A percentile compares a stretch with the other conserved stretches of the same genome.
Conservation (phyloP, 2,329 filamentous ascomycete species). For the Domatiomyces globalis region DNA sequence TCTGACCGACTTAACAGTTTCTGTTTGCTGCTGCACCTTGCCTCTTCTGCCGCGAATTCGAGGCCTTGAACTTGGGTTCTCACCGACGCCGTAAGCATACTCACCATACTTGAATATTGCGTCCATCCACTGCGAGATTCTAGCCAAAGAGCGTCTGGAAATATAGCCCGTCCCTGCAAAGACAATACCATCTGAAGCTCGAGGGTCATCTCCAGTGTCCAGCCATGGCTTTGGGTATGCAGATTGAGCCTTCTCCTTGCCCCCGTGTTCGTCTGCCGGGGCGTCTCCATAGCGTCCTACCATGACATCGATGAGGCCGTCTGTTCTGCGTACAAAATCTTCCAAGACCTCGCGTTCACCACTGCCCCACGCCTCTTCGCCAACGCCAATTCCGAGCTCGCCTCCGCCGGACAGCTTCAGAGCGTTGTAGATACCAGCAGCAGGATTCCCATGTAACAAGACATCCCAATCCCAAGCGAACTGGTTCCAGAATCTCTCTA, state of each 20-base stretch:
- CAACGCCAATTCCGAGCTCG: constrained; percentile 84
- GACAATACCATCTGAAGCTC: constrained; percentile 65
- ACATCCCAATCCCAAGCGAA: constrained; percentile 66
- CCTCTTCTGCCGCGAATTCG: constrained; percentile 26
- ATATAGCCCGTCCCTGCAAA: constrained; percentile 70
- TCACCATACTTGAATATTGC: constrained; percentile 73
- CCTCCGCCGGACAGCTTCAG: constrained; percentile 81
- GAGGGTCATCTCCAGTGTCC: constrained; percentile 53
- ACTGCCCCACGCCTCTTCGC: constrained; percentile 88
- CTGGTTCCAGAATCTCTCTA: constrained; percentile 69
- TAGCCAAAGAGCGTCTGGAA: constrained; percentile 54
- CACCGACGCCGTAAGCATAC: constrained; percentile 68
- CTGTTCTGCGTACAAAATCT: constrained; percentile 63
- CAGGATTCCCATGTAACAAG: constrained; percentile 76
- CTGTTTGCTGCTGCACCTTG: constrained; percentile 13
- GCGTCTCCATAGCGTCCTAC: constrained; percentile 70
- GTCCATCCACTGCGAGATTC: constrained; percentile 75
- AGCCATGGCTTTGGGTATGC: constrained; percentile 48
- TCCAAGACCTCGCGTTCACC: constrained; percentile 87
- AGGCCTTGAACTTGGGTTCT: constrained; percentile 58
- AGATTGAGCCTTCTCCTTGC: constrained; percentile 7
- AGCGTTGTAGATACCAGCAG: constrained; percentile 61
- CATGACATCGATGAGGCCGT: constrained; percentile 75
- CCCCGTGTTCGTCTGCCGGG: constrained; percentile 16
- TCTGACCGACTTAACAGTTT: background rate